Evolutionary conservation across 2,329 filamentous ascomycete species (phyloP).

Genomic region (Cytospora mali): DNA sequence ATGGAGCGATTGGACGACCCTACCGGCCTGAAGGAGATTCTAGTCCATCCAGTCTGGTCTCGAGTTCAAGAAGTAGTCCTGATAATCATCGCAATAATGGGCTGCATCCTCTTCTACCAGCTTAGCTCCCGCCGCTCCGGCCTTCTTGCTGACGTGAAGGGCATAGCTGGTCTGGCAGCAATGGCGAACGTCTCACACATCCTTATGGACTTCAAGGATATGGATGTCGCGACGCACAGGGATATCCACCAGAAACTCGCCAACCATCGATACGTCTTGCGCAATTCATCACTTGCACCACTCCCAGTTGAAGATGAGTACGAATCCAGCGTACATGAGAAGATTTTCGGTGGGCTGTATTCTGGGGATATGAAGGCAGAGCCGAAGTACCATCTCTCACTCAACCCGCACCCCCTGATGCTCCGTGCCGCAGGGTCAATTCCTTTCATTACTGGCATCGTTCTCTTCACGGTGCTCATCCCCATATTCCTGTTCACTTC

Average conservation of each 20-base stretch:
- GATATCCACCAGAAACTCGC: constrained; percentile 71
- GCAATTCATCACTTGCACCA: constrained; percentile 71
- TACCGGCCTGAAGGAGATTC: constrained; percentile 53
- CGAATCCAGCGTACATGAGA: not conserved
- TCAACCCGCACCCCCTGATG: constrained; percentile 71
- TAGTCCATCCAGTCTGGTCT: constrained; percentile 61
- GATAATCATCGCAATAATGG: constrained; percentile 59
- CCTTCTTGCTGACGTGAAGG: constrained; percentile 68
- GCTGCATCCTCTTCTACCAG: constrained; percentile 60
- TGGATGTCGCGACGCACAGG: constrained; percentile 67
- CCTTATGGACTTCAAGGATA: constrained; percentile 64
- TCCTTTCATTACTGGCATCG: constrained; percentile 61
- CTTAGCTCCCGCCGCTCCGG: constrained; percentile 66
- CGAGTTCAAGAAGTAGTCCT: constrained; percentile 61
- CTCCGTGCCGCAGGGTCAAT: constrained; percentile 62
- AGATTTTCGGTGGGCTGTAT: not conserved
- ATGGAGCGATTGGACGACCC: constrained; percentile 46
- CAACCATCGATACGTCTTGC: constrained; percentile 66
- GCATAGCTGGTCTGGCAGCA: constrained; percentile 72
- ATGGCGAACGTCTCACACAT: constrained; percentile 69
- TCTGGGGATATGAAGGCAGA: constrained; percentile 30
- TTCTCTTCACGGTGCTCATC: constrained; percentile 59
- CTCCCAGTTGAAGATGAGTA: constrained; percentile 49
- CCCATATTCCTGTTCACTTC: constrained; percentile 64
- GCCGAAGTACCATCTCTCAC: constrained; percentile 49